Base-by-base conservation (phyloP, 2,329 filamentous ascomycete genomes). In the Fusarium brachygibbosum region DNA sequence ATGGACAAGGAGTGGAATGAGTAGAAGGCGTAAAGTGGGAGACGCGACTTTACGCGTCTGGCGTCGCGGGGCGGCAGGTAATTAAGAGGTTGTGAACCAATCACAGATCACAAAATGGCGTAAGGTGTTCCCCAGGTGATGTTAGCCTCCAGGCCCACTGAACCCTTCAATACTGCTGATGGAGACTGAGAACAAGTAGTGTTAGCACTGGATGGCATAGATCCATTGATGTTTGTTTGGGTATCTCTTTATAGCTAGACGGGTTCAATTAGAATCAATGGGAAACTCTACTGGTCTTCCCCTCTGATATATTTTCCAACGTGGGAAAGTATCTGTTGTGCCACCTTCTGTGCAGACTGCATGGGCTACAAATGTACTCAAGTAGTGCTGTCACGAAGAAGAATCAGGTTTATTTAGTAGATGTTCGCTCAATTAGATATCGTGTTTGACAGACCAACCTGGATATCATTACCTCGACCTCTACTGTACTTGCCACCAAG, bases 31-130 rank as follows among this genome's bases (percentile, higher is more conserved):
- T 54, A 55, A 56, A 64, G 54, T 64, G 75, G 73, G 61, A 77
- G 76, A 79, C 78, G 78, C 78, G 78, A 74, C 73, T 59, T 40
- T 66, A 75, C 78, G 77, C 77, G 78, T 75, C 50, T 63, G 50
- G 68, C 50, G 70, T 69, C 61, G 45, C 58, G 66, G 51, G 41
- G 74, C 70, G 66, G 70, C 54, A 51, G 53, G 59, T 69, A 70
- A 76, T 76, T 72, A 73, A 76, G 53, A 17, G 16, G 14, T 11
- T 16, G 2, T 9, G n/a, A 14, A 6, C 72, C 55, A 74, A 74
- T 74, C 66, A 68, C 4, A 45, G 28, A 9, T 29, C 16, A 28
- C 19, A 29, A 41, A 11, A 23, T 28, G 45, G 41, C 23, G n/a
- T 12, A 17, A 13, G 23, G n/a, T 54, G 54, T 61, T 55, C 53